Conservation (phyloP, 177 flowering plant genomes). For the Vitis hybrid region DNA sequence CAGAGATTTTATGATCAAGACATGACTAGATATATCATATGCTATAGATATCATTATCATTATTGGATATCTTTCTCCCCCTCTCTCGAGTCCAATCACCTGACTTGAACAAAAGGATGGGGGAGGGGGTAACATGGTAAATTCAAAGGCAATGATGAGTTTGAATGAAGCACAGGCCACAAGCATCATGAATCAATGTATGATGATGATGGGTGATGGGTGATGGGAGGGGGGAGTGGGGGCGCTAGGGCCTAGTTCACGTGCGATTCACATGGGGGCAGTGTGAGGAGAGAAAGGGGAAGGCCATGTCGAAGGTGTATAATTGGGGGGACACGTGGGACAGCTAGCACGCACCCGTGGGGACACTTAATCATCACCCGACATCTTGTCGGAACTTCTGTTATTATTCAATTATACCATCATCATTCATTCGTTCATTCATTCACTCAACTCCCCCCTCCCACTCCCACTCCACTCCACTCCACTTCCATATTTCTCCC, state of each 20-base stretch:
- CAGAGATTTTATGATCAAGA: conserved; percentile 11
- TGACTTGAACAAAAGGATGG: background rate
- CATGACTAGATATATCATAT: background rate
- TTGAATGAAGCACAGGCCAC: background rate
- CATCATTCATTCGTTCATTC: no score
- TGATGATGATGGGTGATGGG: background rate
- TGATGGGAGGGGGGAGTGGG: no score
- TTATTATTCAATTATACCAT: no score
- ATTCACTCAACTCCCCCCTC: background rate
- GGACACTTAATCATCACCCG: conserved; percentile 56
- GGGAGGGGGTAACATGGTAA: background rate
- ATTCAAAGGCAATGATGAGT: background rate
- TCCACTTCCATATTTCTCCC: background rate
- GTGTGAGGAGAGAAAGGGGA: background rate
- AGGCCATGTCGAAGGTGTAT: no score
- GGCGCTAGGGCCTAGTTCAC: conserved; percentile 1
- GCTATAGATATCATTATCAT: no score
- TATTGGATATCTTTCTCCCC: no score
- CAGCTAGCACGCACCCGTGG: conserved; percentile 68
- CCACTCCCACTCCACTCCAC: background rate
- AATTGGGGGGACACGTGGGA: conserved; percentile 63
- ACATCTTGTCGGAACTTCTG: conserved; percentile 30
- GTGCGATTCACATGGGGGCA: conserved; percentile 7
- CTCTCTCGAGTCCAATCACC: conserved; percentile 8
- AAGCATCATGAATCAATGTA: background rate